A percentile compares a stretch with the other conserved stretches of the same genome.
Evolutionary conservation across 768 basidiomycete species (phyloP).

Genomic region (Rhodotorula graminis): DNA sequence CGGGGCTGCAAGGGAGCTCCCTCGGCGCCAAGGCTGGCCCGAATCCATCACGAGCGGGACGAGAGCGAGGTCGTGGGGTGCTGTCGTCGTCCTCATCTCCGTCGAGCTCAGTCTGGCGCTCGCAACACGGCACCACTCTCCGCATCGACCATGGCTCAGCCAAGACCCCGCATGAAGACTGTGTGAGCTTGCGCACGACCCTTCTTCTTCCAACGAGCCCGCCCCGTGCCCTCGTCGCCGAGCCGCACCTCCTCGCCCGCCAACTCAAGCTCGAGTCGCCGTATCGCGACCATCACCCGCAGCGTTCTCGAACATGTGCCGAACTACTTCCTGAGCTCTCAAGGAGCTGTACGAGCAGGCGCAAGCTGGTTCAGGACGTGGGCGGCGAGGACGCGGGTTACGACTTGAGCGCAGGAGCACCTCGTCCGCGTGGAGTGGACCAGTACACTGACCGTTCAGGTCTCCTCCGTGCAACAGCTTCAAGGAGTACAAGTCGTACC

Average conservation of each 20-base stretch:
- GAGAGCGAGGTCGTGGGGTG: background rate
- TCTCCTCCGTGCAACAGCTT: slow-evolving; percentile 26
- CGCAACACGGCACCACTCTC: no score
- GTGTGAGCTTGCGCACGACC: background rate
- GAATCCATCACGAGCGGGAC: background rate
- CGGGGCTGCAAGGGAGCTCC: background rate
- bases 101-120: background rate
- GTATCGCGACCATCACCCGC: background rate
- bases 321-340: background rate
- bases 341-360: no score
- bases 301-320: no score
- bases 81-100: background rate
- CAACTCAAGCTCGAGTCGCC: background rate
- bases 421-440: rapidly evolving
- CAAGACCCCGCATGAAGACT: slow-evolving; percentile 21
- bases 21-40: slow-evolving; percentile 17
- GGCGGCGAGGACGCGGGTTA: background rate
- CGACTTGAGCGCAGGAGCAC: background rate
- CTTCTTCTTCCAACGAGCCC: background rate
- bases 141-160: slow-evolving; percentile 2
- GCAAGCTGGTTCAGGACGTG: no score
- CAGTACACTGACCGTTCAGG: background rate
- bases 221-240: background rate
- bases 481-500: slow-evolving; percentile 34
- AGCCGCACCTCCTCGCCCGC: background rate